Evolutionary conservation across 495 filamentous ascomycete species (phyloP), one percentile per base, ranked within the genome.

Genomic region (Lasiosphaeriaceae sp.): DNA sequence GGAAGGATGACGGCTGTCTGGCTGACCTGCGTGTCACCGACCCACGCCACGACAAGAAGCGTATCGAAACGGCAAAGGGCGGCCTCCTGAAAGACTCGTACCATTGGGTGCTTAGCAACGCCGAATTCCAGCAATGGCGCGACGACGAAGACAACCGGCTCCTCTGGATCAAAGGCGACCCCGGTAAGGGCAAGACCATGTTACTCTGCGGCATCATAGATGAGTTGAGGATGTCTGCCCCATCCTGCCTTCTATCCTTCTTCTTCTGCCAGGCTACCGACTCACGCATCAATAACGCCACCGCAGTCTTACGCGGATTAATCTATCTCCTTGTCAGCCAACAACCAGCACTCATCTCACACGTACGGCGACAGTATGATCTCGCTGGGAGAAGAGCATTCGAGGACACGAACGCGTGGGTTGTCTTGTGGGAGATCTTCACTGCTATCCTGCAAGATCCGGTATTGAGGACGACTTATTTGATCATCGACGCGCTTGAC

Each of bases 171-270:
- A 52, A 52, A 17, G 50, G 50, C 3, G 50, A 52, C 35, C 50
- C 50, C 14, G 77, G 76, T n/a, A 79, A 73, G 54, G 75, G 77
- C 34, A 80, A 80, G 67, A 80, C 76, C 2, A 80, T 80, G 77
- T 65, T 80, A 0, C 50, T 81, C 11, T 73, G 63, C 23, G 73
- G 72, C 9, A 72, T 78, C 29, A 71, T 77, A 23, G 56, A 77
- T 20, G 63, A 77, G 19, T 53, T 78, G 23, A 47, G 59, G 22
- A 29, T 34, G 11, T 49, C 16, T 41, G 20, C 39, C 19, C 23
- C 22, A 11, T 49, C 26, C 31, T 20, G 31, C 45, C 29, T 29
- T 3, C 45, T 53, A 19, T 49, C 69, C 11, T 80, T 72, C 62
- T 81, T 81, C 64, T 78, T 81, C 61, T 80, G 74, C 52, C 72